These are phyloP conservation scores for Calonectria fujianensis DNA, from an alignment of 2,329 filamentous ascomycete species.

Conservation along the genomic window DNA sequence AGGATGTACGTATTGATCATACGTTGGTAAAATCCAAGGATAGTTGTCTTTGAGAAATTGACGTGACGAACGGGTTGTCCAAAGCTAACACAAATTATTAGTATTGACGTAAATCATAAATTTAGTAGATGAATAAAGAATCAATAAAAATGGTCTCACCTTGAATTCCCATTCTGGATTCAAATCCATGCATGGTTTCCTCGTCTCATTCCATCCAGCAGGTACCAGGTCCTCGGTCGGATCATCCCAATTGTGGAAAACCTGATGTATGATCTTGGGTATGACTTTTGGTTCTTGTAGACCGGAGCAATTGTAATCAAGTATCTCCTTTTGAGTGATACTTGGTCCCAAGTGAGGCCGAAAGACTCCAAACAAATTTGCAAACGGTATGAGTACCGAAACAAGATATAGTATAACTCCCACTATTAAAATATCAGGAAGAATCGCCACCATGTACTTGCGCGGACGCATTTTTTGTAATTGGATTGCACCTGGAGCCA, in stretches of 20 bases:
- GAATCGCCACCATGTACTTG: not conserved
- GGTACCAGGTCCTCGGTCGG: not conserved
- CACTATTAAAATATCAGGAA: not conserved
- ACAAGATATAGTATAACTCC: not conserved
- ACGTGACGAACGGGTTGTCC: not conserved
- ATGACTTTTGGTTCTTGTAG: not conserved
- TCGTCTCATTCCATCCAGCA: not conserved
- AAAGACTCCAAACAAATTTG: not conserved
- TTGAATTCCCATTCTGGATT: not conserved
- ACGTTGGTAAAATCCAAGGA: not conserved
- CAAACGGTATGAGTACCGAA: not conserved
- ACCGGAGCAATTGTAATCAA: not conserved
- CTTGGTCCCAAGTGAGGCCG: not conserved
- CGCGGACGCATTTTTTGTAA: not conserved
- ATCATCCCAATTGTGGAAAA: not conserved
- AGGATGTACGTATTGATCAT: not conserved
- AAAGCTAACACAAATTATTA: not conserved
- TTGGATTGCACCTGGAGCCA: not conserved
- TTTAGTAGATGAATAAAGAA: not conserved
- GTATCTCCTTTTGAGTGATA: not conserved
- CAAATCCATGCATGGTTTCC: slow-evolving; percentile 1
- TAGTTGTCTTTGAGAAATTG: not conserved
- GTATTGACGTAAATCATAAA: not conserved
- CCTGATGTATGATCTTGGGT: not conserved
- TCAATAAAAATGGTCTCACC: not conserved